Base-by-base conservation (phyloP, 768 basidiomycete species). In the Pleurotus sapidus region DNA sequence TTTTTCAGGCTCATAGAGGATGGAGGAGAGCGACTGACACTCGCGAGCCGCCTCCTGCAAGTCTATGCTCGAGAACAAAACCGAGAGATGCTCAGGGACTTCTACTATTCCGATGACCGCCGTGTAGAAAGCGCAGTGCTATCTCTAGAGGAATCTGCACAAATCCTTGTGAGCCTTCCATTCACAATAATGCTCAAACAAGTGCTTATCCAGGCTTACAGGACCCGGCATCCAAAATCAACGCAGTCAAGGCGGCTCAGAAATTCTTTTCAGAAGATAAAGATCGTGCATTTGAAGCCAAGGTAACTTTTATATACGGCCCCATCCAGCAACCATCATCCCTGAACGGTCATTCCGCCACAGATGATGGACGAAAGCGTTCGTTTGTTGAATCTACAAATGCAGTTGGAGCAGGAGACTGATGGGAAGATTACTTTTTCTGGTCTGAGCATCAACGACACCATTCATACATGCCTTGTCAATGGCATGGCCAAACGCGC, bases 241-340 rank as follows among this genome's bases (percentile, higher is more conserved):
- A 81, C 0, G 81, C 87, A 14, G 82, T 96, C 55, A 88, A 88
- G 67, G 79, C 84, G 15, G 93, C 95, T 1, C 90, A 93, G 59
- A 98, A 95, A 67, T 94, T 91, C 72, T 95, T 98, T 66, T 88
- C 87, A 1, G 95, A 99, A 67, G 94, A 98, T 67, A 98, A 95
- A 69, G 95, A 98, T 61, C 80, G 87, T 1, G 63, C 72, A 0
- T 98, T 98, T 67, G 97, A 99, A 70, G 87, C 95, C 5, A 96
- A 91, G 84, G 95, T 90, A 51, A 17, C n/a, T 25, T 27, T n/a
- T 12, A n/a, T 17, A 34, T 14, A 14, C n/a, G 42, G n/a, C 20
- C 18, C 27, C 27, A 20, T 24, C 25, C 34, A 34, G 17, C 9
- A 37, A 17, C 18, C 34, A 27, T 34, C 37, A 53, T 39, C 23